Evolutionary conservation across 495 filamentous ascomycete species (phyloP).

Genomic region (Trichoderma parareesei): DNA sequence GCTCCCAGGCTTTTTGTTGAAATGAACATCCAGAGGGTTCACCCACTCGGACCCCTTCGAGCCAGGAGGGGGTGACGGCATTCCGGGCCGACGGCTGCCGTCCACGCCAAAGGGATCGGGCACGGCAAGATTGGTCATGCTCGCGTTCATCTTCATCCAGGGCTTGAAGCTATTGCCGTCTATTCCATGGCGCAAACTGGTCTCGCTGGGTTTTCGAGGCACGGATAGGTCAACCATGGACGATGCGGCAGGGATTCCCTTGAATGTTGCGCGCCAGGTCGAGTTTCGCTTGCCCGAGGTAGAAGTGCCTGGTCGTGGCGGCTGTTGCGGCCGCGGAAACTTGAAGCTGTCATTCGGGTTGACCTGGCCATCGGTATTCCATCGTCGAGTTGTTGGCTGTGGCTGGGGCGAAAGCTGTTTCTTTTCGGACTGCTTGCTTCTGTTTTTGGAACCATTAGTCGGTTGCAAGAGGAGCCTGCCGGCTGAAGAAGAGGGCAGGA

Average conservation of each 20-base stretch:
- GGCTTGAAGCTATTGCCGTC: conserved; percentile 18
- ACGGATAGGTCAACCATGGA: conserved; percentile 10
- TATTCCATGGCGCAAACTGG: conserved; percentile 5
- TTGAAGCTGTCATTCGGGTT: conserved; percentile 5
- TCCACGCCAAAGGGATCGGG: conserved; percentile 14
- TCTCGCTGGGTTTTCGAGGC: conserved; percentile 1
- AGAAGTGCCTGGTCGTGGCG: conserved; percentile 1
- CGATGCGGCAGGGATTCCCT: background rate
- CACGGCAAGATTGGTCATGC: conserved; percentile 7
- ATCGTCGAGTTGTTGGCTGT: background rate
- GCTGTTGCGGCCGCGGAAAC: background rate
- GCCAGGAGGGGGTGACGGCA: conserved; percentile 19
- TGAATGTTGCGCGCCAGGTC: conserved; percentile 4
- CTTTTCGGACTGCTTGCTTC: conserved; percentile 10
- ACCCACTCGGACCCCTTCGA: conserved; percentile 30
- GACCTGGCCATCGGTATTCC: background rate
- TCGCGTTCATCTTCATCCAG: conserved; percentile 13
- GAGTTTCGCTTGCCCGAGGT: background rate
- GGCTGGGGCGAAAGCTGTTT: background rate
- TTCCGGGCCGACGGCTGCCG: conserved; percentile 13
- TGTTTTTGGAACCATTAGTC: conserved; percentile 10
- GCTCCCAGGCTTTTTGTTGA: conserved; percentile 15
- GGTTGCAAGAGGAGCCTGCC: background rate
- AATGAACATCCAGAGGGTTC: conserved; percentile 35
- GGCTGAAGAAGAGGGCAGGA: background rate